Evolutionary conservation across 352 stramenopile genomes (phyloP).

Genomic region (Phytophthora hybrid): DNA sequence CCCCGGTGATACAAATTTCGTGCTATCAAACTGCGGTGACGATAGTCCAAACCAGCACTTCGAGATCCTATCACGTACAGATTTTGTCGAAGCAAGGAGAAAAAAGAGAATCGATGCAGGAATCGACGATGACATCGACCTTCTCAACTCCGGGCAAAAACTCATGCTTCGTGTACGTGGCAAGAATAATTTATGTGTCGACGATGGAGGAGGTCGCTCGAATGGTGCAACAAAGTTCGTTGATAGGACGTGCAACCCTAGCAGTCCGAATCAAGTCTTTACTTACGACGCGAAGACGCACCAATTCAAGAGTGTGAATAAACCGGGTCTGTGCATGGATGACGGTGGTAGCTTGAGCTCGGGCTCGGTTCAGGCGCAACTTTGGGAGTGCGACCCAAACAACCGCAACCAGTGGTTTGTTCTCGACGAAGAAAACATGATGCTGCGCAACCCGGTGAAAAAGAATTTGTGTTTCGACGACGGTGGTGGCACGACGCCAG

Average conservation of each 20-base stretch:
- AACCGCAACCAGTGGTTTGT: constrained; percentile 39
- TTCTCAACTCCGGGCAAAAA: constrained; percentile 28
- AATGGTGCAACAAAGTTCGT: constrained; percentile 31
- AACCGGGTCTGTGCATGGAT: constrained; percentile 35
- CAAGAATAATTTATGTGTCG: constrained; percentile 45
- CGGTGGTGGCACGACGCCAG: constrained; percentile 17
- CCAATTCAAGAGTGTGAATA: constrained; percentile 32
- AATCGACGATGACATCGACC: constrained; percentile 21
- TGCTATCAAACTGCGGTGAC: constrained; percentile 18
- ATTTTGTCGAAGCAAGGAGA: constrained; percentile 6
- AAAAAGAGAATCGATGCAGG: constrained; percentile 19
- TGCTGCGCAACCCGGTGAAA: constrained; percentile 41
- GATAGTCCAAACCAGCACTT: constrained; percentile 29
- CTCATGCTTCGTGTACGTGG: constrained; percentile 32
- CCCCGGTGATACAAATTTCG: constrained; percentile 5
- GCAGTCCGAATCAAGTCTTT: constrained; percentile 38
- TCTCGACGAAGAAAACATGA: constrained; percentile 33
- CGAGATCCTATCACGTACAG: constrained; percentile 18
- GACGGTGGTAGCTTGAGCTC: constrained; percentile 29
- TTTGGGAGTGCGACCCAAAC: constrained; percentile 34
- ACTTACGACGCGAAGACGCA: constrained; percentile 29
- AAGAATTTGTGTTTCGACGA: constrained; percentile 44
- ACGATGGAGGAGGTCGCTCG: constrained; percentile 41
- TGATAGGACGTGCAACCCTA: constrained; percentile 30
- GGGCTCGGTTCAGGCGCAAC: constrained; percentile 14